Conservation (phyloP, 108 stramenopile genomes). For the Cyclotella atomus region DNA sequence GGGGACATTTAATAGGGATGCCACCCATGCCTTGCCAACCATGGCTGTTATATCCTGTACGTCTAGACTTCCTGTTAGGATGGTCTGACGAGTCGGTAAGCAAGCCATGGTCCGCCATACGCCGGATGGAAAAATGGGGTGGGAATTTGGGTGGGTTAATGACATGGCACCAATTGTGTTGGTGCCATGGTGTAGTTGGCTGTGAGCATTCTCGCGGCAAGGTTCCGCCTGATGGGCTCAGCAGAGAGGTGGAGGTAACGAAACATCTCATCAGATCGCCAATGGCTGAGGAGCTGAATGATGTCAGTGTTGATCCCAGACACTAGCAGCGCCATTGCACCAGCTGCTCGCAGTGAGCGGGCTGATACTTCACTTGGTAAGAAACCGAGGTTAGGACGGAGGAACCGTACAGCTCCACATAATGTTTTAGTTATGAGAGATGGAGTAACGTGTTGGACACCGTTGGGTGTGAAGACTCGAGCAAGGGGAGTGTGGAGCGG, state of each 20-base stretch:
- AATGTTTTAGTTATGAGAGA: background rate
- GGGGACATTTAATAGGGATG: constrained; percentile 6
- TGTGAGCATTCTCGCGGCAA: background rate
- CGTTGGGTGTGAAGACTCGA: background rate
- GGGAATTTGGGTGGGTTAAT: background rate
- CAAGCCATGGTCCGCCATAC: background rate
- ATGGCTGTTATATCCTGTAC: background rate
- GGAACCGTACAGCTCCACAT: background rate
- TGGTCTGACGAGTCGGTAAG: too few species aligned
- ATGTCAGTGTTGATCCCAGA: background rate
- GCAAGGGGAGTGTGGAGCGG: background rate
- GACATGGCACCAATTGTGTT: background rate
- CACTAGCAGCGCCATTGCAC: background rate
- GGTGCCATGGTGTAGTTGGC: constrained; percentile 1
- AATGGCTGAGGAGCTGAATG: background rate
- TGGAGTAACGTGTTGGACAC: background rate
- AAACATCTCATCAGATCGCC: background rate
- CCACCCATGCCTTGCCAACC: background rate
- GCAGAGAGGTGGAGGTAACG: constrained; percentile 1
- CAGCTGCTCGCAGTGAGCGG: background rate
- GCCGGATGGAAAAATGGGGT: background rate
- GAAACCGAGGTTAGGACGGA: background rate
- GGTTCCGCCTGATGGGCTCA: background rate
- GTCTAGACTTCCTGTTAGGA: background rate
- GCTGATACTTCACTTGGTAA: background rate